phyloP scores from a whole-genome alignment of 176 grass and related monocot genomes.

The Hsuehochloa calcarea region DNA sequence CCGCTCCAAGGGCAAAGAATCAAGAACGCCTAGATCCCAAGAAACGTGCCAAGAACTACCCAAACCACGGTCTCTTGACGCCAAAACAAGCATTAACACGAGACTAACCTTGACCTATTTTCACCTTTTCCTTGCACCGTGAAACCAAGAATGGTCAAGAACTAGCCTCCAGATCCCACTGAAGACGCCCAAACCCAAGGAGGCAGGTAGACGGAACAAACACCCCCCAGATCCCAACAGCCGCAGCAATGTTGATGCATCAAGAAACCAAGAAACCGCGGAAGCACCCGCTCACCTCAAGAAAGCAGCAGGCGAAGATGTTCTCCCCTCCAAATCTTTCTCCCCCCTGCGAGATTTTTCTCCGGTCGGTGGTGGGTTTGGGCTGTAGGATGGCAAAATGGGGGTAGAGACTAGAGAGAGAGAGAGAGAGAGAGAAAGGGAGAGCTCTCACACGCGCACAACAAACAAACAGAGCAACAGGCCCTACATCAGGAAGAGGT shows the following conservation, averaged over 20 bases:
- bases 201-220: neutral
- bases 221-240: neutral
- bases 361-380: neutral
- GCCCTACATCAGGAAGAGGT: no score
- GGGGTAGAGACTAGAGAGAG: neutral
- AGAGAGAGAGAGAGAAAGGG: neutral
- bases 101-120: neutral
- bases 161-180: neutral
- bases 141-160: neutral
- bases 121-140: neutral
- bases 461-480: slow-evolving; percentile 5
- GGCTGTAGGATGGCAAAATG: neutral
- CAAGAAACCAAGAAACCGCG: neutral
- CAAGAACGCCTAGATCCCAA: neutral
- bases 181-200: slow-evolving; percentile 2
- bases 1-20: neutral
- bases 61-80: neutral
- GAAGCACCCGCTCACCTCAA: neutral
- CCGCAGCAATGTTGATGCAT: neutral
- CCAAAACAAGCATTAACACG: neutral
- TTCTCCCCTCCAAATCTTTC: neutral
- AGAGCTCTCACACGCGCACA: neutral
- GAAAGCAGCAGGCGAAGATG: neutral
- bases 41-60: neutral
- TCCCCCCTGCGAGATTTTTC: neutral